phyloP scores from a whole-genome alignment of 1,139 yeast species.

The Scheffersomyces insectosa region DNA sequence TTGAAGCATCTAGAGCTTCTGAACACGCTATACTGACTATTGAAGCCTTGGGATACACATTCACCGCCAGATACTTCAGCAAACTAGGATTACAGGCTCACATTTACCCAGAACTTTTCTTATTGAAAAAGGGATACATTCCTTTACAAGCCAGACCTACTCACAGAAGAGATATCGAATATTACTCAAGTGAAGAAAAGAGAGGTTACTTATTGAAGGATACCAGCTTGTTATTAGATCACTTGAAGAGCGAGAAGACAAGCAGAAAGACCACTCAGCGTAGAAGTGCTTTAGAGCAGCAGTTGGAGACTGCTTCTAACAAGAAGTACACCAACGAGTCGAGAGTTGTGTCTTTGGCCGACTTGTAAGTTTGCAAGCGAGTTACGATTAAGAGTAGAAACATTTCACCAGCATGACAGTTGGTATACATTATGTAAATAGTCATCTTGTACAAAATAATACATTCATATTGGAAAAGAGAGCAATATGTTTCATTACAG shows the following conservation, averaged over 20 bases:
- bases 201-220: conserved; percentile 70
- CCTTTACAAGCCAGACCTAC: conserved; percentile 89
- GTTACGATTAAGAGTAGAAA: too few relatives aligned
- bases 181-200: conserved; percentile 68
- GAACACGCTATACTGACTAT: conserved; percentile 69
- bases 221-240: conserved; percentile 39
- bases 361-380: background rate
- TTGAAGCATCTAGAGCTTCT: conserved; percentile 85
- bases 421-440: background rate
- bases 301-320: conserved; percentile 34
- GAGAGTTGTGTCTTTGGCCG: conserved; percentile 6
- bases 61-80: conserved; percentile 72
- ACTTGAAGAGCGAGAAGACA: conserved; percentile 21
- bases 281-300: conserved; percentile 29
- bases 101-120: conserved; percentile 69
- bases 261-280: conserved; percentile 15
- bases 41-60: conserved; percentile 70
- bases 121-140: conserved; percentile 69
- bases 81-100: conserved; percentile 70
- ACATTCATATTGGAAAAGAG: background rate
- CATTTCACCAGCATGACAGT: too few relatives aligned
- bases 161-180: conserved; percentile 75
- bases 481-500: too few relatives aligned
- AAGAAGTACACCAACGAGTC: conserved; percentile 19
- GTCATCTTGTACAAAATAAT: conserved; percentile 1